Evolutionary conservation across 2,329 filamentous ascomycete species (phyloP), one percentile per base, ranked within the genome.

Genomic region (Zymoseptoria pseudotritici): DNA sequence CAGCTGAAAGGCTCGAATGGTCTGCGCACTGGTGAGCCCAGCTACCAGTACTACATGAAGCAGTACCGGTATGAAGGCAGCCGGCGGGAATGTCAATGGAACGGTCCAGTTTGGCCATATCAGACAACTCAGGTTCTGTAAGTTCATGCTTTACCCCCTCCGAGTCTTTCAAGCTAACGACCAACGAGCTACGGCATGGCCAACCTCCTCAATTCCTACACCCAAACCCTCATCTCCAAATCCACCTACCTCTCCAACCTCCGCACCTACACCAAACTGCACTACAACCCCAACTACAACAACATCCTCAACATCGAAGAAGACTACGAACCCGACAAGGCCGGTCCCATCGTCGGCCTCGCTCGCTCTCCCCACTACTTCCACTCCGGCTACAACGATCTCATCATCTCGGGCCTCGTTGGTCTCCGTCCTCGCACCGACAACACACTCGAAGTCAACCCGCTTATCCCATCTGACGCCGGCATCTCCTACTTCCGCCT

Each of bases 1-100:
- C 66, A 74, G 46, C 65, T 78, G 1, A 67, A 68, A 5, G 75
- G 75, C 0, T 55, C 67, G 4, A 70, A 71, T 31, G 76, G 77
- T 9, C 66, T 78, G 26, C 70, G 76, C 7, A 79, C 77, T 8
- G 73, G 72, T n/a, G 77, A 77, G 55, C 76, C 76, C 0, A 75
- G 71, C 50, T 78, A 77, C 59, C 63, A 78, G 61, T 77, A 78
- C 61, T 79, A 76, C 67, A 78, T 79, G 76, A 70, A 69, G 0
- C 75, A 76, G 62, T 77, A 77, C 61, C 69, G 74, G 7, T 78
- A 78, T 58, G 58, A 57, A 13, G 66, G 63, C 1, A 62, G 71
- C 7, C 70, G 6, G 22, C 22, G 68, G 2, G 76, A 78, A 55
- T 79, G 77, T 56, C 77, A 78, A 54, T 78, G 77, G 77, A 78